Evolutionary conservation across 1,284 basidiomycete species (phyloP).

Genomic region (Ustilago shanxiensis): DNA sequence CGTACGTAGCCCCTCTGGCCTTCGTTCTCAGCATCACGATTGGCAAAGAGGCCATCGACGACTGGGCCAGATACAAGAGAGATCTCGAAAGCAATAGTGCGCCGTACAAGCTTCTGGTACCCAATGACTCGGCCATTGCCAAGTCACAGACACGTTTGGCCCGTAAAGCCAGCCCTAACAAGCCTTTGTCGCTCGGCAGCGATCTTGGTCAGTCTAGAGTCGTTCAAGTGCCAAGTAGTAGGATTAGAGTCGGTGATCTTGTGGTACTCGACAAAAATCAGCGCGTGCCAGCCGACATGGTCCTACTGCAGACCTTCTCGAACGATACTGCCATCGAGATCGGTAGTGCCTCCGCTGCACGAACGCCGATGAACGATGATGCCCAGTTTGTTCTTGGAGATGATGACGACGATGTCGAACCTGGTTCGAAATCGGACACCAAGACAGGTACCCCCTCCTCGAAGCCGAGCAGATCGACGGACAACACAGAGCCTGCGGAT

Average conservation of each 20-base stretch:
- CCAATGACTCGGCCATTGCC: conserved; percentile 53
- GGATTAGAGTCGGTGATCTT: conserved; percentile 90
- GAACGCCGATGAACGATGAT: conserved; percentile 23
- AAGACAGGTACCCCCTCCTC: conserved; percentile 3
- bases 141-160: conserved; percentile 31
- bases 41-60: conserved; percentile 98
- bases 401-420: conserved; percentile 43
- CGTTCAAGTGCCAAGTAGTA: conserved; percentile 78
- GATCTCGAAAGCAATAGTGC: conserved; percentile 95
- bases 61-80: conserved; percentile 90
- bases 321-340: conserved; percentile 52
- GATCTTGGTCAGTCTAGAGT: conserved; percentile 41
- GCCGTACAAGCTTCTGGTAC: conserved; percentile 84
- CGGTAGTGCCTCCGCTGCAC: conserved; percentile 13
- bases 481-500: conserved; percentile 5
- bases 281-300: conserved; percentile 93
- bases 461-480: background rate
- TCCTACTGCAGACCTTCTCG: conserved; percentile 82
- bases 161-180: conserved; percentile 32
- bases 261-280: conserved; percentile 96
- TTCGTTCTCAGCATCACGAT: conserved; percentile 96
- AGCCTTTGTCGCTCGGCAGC: conserved; percentile 33
- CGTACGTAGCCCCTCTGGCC: conserved; percentile 94
- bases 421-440: background rate
- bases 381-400: conserved; percentile 55